These are phyloP conservation scores for Sugiyamaella chiloensis DNA, from an alignment of 805 yeast species.

Conservation along the genomic window DNA sequence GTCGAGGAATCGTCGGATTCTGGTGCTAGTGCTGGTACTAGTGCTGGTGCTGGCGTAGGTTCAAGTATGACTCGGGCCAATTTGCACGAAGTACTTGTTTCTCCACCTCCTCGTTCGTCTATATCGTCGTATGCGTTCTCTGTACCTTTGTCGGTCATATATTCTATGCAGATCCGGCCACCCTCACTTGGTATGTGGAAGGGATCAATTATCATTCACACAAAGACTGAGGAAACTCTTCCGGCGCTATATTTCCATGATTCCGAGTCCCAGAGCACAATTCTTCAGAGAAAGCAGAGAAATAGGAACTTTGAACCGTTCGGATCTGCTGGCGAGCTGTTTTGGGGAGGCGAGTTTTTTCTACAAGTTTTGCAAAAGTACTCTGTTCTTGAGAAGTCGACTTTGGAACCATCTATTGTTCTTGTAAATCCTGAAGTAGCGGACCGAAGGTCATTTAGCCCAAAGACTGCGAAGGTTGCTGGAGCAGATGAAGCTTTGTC, in stretches of 20 bases:
- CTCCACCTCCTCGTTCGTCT: slow-evolving; percentile 51
- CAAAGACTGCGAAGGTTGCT: slow-evolving; percentile 38
- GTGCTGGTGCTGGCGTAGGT: slow-evolving; percentile 7
- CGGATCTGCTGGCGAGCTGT: slow-evolving; percentile 46
- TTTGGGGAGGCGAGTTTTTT: slow-evolving; percentile 92
- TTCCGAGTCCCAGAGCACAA: slow-evolving; percentile 74
- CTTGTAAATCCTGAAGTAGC: slow-evolving; percentile 74
- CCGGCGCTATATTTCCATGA: slow-evolving; percentile 94
- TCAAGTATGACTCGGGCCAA: slow-evolving; percentile 1
- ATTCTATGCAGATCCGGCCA: slow-evolving; percentile 76
- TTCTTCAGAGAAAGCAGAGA: slow-evolving; percentile 54
- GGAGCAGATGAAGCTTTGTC: slow-evolving; percentile 36
- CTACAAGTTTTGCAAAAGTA: slow-evolving; percentile 50
- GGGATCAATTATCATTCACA: slow-evolving; percentile 78
- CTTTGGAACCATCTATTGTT: slow-evolving; percentile 67
- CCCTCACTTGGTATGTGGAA: slow-evolving; percentile 90
- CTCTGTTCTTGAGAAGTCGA: slow-evolving; percentile 63
- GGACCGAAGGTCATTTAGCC: slow-evolving; percentile 59
- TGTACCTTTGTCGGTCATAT: slow-evolving; percentile 55
- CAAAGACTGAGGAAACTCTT: slow-evolving; percentile 55
- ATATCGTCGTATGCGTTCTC: slow-evolving; percentile 67
- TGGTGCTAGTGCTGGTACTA: slow-evolving; percentile 18
- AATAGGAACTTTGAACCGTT: slow-evolving; percentile 74
- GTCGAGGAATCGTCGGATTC: slow-evolving; percentile 7
- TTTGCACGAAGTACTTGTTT: slow-evolving; percentile 36